Evolutionary conservation across 495 filamentous ascomycete species (phyloP).

Genomic region (Talaromyces borbonicus): DNA sequence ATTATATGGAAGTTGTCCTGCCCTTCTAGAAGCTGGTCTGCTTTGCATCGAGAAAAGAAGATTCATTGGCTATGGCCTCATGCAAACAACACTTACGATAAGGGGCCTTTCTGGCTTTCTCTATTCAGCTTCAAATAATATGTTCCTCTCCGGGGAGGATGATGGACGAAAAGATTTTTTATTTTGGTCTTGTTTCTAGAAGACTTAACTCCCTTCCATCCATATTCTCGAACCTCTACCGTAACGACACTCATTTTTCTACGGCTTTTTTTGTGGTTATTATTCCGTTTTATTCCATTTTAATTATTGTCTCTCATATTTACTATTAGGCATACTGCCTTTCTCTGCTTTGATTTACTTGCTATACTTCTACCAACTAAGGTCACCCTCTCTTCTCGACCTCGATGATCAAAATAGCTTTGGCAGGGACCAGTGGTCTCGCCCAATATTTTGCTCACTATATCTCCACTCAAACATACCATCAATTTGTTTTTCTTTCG

Average conservation of each 20-base stretch:
- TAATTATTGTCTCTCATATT: conserved; percentile 4
- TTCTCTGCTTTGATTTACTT: not conserved
- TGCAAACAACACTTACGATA: too few species aligned
- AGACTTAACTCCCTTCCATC: not conserved
- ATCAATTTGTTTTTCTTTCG: conserved; percentile 61
- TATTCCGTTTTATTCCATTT: not conserved
- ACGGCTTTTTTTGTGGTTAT: not conserved
- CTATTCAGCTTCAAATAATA: too few species aligned
- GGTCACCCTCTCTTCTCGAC: conserved; percentile 5
- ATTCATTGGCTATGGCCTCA: too few species aligned
- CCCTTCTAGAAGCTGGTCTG: too few species aligned
- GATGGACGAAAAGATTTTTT: conserved; percentile 1
- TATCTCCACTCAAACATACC: conserved; percentile 43
- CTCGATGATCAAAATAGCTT: conserved; percentile 58
- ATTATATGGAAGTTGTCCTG: too few species aligned
- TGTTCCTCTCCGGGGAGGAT: too few species aligned
- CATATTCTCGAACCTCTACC: not conserved
- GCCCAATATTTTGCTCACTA: conserved; percentile 53
- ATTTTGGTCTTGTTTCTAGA: not conserved
- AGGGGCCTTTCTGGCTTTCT: too few species aligned
- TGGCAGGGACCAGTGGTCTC: conserved; percentile 62
- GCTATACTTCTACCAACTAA: too few species aligned
- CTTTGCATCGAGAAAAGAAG: too few species aligned
- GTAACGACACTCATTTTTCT: too few species aligned
- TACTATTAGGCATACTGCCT: not conserved